Base-by-base conservation (phyloP, 2,329 filamentous ascomycete species). In the Phialemoniopsis sp. region DNA sequence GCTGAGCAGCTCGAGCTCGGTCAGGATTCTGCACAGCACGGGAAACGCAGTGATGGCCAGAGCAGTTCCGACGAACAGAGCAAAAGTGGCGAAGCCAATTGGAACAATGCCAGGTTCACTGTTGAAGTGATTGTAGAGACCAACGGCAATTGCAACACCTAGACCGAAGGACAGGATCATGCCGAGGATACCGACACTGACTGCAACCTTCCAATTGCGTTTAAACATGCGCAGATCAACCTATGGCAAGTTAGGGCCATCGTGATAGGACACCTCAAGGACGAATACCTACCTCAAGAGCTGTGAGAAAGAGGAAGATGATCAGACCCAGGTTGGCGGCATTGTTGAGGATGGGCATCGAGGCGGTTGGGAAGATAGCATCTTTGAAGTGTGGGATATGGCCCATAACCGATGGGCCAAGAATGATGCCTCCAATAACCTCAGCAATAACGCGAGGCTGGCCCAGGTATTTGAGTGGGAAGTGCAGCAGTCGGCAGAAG, bases 1-100 rank as follows among this genome's bases (percentile, higher is more conserved):
- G 39, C 77, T 68, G 5, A 97, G 80, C 36, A 97, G 71, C 52
- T 95, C 93, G 38, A 97, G 70, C 60, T 95, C 90, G 0, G 89
- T 91, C 48, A 97, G 68, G 49, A 97, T 97, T 59, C 91, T 87
- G 56, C 91, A 96, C 12, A 97, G 77, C 1, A 97, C 91, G 0
- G 91, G 91, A 52, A 97, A 84, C 8, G 80, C 89, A 2, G 91
- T 96, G 51, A 97, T 97, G 19, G 89, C 87, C 62, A 96, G 83
- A 1, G 91, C 91, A 38, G 95, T 90, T 60, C 90, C 91, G 47
- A 96, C 87, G 57, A 97, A 97, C 19, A 76, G 63, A 45, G 70
- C 70, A 35, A 89, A 79, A 10, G 72, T 65, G 36, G 69, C 70
- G 43, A 79, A 79, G 15, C 59, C 53, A 42, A 77, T 69, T 29